A percentile compares a stretch with the other conserved stretches of the same genome.
Evolutionary conservation across 2,329 filamentous ascomycete species (phyloP).

Genomic region (Penicillium vulpinum): DNA sequence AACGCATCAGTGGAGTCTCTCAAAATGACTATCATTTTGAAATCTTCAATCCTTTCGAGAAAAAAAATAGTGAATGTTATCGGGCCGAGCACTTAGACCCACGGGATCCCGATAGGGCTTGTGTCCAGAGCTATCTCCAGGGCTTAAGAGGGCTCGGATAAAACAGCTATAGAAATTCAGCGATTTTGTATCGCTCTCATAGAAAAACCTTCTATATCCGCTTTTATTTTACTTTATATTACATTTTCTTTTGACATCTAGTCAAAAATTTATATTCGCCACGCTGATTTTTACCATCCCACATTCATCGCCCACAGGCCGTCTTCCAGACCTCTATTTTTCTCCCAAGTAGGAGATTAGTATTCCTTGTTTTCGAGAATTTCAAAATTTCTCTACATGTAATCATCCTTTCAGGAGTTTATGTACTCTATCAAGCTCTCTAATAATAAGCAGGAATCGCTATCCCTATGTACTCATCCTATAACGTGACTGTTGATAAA

Average conservation of each 20-base stretch:
- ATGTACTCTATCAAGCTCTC: background rate
- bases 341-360: background rate
- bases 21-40: background rate
- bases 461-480: background rate
- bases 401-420: background rate
- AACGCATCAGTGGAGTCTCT: background rate
- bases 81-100: conserved; percentile 4
- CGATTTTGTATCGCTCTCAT: no score
- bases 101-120: conserved; percentile 8
- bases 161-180: background rate
- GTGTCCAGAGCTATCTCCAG: background rate
- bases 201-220: background rate
- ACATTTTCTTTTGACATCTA: background rate
- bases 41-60: no score
- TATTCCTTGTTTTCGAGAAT: background rate
- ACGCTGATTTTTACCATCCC: background rate
- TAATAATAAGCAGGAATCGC: background rate
- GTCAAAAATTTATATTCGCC: background rate
- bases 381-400: background rate
- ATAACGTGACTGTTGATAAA: background rate
- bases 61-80: no score
- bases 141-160: background rate
- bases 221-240: no score
- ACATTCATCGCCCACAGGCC: background rate
- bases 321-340: background rate